Conservation (phyloP, 2,329 filamentous ascomycete species). For the Phialophora tarda region DNA sequence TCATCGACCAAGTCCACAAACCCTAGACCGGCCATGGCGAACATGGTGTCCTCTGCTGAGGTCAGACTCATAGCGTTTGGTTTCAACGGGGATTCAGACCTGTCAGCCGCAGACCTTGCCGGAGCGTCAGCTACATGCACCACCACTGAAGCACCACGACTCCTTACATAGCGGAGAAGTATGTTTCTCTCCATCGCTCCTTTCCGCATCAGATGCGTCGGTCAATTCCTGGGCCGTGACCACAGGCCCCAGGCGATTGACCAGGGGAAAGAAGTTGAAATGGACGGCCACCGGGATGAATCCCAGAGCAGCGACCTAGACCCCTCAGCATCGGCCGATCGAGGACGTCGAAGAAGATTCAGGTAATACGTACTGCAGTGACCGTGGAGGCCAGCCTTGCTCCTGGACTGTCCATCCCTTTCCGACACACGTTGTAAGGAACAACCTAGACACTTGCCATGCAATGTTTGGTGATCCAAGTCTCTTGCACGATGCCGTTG, state of each 20-base stretch:
- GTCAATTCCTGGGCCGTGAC: conserved; percentile 43
- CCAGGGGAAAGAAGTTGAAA: conserved; percentile 44
- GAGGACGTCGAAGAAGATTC: not conserved
- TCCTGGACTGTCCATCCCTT: conserved; percentile 36
- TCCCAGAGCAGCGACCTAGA: conserved; percentile 45
- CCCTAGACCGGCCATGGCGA: conserved; percentile 46
- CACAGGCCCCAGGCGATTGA: conserved; percentile 40
- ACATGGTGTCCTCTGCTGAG: conserved; percentile 46
- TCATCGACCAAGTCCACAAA: conserved; percentile 45
- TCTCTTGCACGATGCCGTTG: not conserved
- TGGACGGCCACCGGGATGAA: conserved; percentile 48
- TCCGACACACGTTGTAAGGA: not conserved
- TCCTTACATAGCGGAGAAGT: conserved; percentile 41
- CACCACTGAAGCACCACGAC: not conserved
- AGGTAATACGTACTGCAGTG: conserved; percentile 38
- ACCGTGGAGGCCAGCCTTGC: conserved; percentile 42
- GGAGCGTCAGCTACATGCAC: conserved; percentile 5
- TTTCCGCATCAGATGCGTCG: conserved; percentile 36
- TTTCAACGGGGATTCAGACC: conserved; percentile 32
- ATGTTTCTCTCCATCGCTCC: conserved; percentile 30
- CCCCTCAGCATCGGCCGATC: not conserved
- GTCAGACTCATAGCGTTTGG: conserved; percentile 18
- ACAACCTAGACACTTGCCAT: not conserved
- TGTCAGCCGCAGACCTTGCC: conserved; percentile 38
- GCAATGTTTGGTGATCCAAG: not conserved